Base-by-base conservation (phyloP, 345 rosid species). In the Schrenkiella parvula region DNA sequence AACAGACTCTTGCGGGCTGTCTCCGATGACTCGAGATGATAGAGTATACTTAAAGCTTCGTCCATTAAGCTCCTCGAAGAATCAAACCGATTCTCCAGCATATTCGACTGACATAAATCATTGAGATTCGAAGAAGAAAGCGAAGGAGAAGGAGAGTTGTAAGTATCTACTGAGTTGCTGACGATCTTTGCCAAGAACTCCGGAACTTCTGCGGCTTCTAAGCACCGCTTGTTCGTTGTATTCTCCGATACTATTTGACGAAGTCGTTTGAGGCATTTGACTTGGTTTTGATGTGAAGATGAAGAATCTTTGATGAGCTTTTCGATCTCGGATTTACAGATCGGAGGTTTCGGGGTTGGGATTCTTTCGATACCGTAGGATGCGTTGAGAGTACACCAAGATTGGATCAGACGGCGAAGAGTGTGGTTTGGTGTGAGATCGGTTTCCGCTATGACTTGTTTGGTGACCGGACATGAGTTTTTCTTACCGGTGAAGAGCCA, bases 301-400 rank as follows among this genome's bases (percentile, higher is more conserved):
- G 85, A 58, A 3, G 84, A 88, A 18, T 82, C 83, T 8, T 38
- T 60, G 38, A 95, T 72, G 60, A 95, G 85, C 78, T 86, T 89
- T 23, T 77, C 64, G 28, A 91, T 81, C 72, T 91, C 89, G 1
- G 84, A 50, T 77, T 76, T 86, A 77, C 43, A 79, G 67, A 87
- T 68, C 4, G 88, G 85, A 11, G 92, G 92, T 68, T 87, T 95
- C 1, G 99, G 99, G 7, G 99, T 95, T 2, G 99, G 97, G 60
- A 95, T 88, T 35, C 93, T 84, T 72, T 95, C 92, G 8, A 95
- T 38, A 10, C 99, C 99, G 37, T 83, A 46, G 1, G 93, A 85
- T 46, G 95, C 96, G 52, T 95, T 91, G 66, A 95, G 85, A 8
- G 84, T 88, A 74, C 99, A 95, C 99, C 99, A 95, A 10, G 96